Evolutionary conservation across 768 basidiomycete species (phyloP).

Genomic region (Lactifluus subvellereus): DNA sequence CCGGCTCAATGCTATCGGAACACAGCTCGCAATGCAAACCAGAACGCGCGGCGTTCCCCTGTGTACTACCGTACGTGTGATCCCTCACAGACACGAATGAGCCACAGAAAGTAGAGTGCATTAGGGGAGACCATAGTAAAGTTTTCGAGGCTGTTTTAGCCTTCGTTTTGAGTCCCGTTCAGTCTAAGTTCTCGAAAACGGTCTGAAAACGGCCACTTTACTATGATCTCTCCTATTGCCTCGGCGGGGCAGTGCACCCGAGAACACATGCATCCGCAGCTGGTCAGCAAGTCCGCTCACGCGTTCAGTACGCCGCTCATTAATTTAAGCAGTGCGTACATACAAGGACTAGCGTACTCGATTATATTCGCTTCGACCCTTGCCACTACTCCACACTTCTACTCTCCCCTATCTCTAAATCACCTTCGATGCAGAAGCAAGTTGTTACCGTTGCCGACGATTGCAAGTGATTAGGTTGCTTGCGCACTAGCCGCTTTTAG

Average conservation of each 20-base stretch:
- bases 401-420: not conserved
- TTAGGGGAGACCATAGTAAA: no score
- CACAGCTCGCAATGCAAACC: not conserved
- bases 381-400: not conserved
- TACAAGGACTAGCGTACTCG: not conserved
- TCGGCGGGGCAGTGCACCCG: no score
- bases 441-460: not conserved
- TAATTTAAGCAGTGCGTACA: not conserved
- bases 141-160: no score
- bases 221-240: no score
- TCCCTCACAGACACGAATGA: no score
- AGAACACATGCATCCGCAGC: not conserved
- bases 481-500: not conserved
- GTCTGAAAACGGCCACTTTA: no score
- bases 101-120: no score
- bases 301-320: not conserved
- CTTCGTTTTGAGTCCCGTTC: no score
- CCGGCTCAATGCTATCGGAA: no score
- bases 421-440: not conserved
- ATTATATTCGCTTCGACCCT: not conserved
- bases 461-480: not conserved
- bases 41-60: no score
- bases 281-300: not conserved
- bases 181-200: no score
- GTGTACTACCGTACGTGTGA: no score